phyloP scores from a whole-genome alignment of 2,329 filamentous ascomycete species.

The Rutstroemia sp. region DNA sequence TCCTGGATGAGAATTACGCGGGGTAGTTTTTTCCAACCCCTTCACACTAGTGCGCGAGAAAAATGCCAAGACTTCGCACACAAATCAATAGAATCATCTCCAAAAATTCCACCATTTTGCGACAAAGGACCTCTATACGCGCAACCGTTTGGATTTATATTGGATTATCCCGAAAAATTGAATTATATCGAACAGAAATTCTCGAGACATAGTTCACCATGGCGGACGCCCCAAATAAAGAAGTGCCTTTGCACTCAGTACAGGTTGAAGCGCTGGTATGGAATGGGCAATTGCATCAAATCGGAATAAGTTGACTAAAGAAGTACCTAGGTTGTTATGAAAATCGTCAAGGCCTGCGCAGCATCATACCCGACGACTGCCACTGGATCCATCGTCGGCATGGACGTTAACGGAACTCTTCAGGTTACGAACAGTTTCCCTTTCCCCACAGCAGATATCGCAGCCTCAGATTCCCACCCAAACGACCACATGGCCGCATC shows the following conservation, averaged over 20 bases:
- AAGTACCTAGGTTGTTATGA: slow-evolving; percentile 73
- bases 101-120: slow-evolving; percentile 10
- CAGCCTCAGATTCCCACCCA: slow-evolving; percentile 62
- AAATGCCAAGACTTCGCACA: slow-evolving; percentile 11
- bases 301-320: slow-evolving; percentile 22
- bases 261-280: slow-evolving; percentile 91
- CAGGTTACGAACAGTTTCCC: slow-evolving; percentile 94
- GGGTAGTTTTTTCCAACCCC: slow-evolving; percentile 2
- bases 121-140: slow-evolving; percentile 6
- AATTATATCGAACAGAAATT: neutral
- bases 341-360: slow-evolving; percentile 94
- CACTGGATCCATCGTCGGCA: slow-evolving; percentile 85
- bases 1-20: slow-evolving; percentile 1
- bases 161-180: neutral
- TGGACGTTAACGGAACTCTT: slow-evolving; percentile 75
- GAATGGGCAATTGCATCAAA: slow-evolving; percentile 29
- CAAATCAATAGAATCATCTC: slow-evolving; percentile 8
- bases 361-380: slow-evolving; percentile 80
- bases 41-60: neutral
- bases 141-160: slow-evolving; percentile 1
- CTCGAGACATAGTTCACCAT: slow-evolving; percentile 35
- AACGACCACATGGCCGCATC: slow-evolving; percentile 58
- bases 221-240: slow-evolving; percentile 51
- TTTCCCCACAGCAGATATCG: slow-evolving; percentile 76
- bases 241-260: slow-evolving; percentile 73